Evolutionary conservation across 169 alveolate genomes (phyloP).

Genomic region (Cytauxzoon felis): DNA sequence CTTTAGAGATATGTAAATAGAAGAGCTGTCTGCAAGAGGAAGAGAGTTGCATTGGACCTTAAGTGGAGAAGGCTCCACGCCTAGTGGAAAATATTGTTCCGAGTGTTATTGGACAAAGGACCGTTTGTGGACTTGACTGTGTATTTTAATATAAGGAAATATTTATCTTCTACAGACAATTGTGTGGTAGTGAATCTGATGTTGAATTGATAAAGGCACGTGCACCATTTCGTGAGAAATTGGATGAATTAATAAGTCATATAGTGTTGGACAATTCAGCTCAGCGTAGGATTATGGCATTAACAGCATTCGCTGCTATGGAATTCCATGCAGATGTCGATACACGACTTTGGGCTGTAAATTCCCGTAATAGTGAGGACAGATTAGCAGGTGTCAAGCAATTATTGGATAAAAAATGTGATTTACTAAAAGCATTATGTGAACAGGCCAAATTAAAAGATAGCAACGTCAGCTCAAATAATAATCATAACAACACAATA

Average conservation of each 20-base stretch:
- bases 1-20: no score
- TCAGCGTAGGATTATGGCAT: conserved; percentile 30
- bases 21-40: no score
- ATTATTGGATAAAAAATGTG: conserved; percentile 34
- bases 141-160: background rate
- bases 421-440: no score
- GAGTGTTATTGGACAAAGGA: no score
- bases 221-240: conserved; percentile 21
- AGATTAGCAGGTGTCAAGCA: conserved; percentile 28
- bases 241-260: conserved; percentile 28
- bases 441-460: no score
- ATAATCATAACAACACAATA: no score
- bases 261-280: conserved; percentile 32
- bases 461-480: no score
- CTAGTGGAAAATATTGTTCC: no score
- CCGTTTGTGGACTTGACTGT: no score
- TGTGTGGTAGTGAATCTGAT: conserved; percentile 31
- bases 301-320: conserved; percentile 50
- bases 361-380: conserved; percentile 38
- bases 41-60: no score
- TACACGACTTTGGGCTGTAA: conserved; percentile 53
- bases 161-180: background rate
- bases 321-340: conserved; percentile 56
- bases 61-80: no score
- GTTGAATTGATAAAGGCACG: conserved; percentile 29